A percentile compares a stretch with the other conserved stretches of the same genome.
phyloP scores from a whole-genome alignment of 108 stramenopile species.

The Thalassiosira profunda region DNA sequence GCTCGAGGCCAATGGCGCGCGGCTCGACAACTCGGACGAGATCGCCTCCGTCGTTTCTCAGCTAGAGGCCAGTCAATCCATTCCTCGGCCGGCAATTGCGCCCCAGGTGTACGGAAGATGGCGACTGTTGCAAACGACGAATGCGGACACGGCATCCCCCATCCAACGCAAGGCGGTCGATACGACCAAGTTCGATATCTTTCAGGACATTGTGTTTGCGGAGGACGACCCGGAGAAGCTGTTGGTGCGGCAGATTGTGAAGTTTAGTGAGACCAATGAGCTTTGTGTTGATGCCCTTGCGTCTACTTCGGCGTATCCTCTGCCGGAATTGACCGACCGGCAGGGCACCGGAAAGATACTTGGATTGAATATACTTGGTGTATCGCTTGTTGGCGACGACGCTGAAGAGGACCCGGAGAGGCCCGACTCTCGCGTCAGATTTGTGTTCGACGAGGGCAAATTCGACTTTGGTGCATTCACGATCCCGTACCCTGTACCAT shows the following conservation, averaged over 20 bases:
- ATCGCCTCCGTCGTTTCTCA: conserved; percentile 56
- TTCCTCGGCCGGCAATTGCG: conserved; percentile 75
- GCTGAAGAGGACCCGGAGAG: conserved; percentile 67
- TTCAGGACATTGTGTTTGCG: conserved; percentile 77
- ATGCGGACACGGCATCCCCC: conserved; percentile 83
- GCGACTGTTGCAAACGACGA: conserved; percentile 80
- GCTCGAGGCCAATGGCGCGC: conserved; percentile 36
- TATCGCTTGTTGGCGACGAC: conserved; percentile 77
- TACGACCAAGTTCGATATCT: conserved; percentile 78
- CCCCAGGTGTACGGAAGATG: conserved; percentile 77
- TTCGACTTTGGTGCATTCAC: conserved; percentile 59
- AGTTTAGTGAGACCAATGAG: conserved; percentile 65
- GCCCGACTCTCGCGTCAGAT: conserved; percentile 79
- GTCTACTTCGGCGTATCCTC: conserved; percentile 79
- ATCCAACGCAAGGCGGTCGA: conserved; percentile 91
- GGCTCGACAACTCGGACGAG: conserved; percentile 70
- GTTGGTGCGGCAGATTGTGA: conserved; percentile 81
- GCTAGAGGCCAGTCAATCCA: conserved; percentile 50
- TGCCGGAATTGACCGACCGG: conserved; percentile 77
- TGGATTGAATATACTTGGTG: conserved; percentile 83
- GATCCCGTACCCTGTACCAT: conserved; percentile 88
- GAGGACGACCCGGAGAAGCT: conserved; percentile 45
- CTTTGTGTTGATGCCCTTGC: conserved; percentile 85
- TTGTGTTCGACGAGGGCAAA: conserved; percentile 90
- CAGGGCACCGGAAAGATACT: conserved; percentile 71